Evolutionary conservation across 2,329 filamentous ascomycete genomes (phyloP), one percentile per base, ranked within the genome.

Genomic region (Colletotrichum gigasporum): DNA sequence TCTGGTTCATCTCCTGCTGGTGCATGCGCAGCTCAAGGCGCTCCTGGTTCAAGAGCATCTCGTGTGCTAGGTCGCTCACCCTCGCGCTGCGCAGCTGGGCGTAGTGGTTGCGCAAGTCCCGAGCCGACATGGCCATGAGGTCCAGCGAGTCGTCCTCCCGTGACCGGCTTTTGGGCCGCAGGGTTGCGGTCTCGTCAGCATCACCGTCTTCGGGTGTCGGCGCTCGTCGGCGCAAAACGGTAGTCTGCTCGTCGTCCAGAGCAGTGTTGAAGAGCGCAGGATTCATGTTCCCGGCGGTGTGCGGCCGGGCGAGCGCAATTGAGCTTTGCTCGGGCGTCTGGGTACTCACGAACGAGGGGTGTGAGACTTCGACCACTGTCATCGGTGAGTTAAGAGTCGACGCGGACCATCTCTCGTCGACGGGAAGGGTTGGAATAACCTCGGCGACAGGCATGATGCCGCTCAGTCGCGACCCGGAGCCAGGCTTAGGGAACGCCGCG

Each of bases 391-490:
- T 59, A 24, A 65, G 51, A 10, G 66, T 65, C 3, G 66, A 64
- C 22, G 51, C 59, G 12, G 66, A 68, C 60, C 66, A 67, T 30
- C 64, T 55, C 42, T 68, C 64, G 11, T 61, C 64, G 12, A 35
- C 7, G 1, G 51, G 39, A 9, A 39, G 7, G 12, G 41, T 51
- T 4, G 65, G 78, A 20, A 76, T 65, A n/a, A 80, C 67, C 22
- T 79, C 72, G 12, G 73, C 72, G 2, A 80, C 76, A 3, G 79
- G 78, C 73, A 82, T 78, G 41, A 83, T 75, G 32, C 74, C 70
- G 24, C 73, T 75, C 20, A 80, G 69, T 5, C 72, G 73, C 11
- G 69, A 66, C n/a, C 39, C 39, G 9, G 51, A 56, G 9, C 61
- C 62, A 7, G 47, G 52, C 20, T 55, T 56, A 12, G 52, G 55